Percentiles rank a stretch among this genome's conserved stretches.
Evolutionary conservation across 2,329 filamentous ascomycete genomes (phyloP).

Genomic region (Fusarium sp.): DNA sequence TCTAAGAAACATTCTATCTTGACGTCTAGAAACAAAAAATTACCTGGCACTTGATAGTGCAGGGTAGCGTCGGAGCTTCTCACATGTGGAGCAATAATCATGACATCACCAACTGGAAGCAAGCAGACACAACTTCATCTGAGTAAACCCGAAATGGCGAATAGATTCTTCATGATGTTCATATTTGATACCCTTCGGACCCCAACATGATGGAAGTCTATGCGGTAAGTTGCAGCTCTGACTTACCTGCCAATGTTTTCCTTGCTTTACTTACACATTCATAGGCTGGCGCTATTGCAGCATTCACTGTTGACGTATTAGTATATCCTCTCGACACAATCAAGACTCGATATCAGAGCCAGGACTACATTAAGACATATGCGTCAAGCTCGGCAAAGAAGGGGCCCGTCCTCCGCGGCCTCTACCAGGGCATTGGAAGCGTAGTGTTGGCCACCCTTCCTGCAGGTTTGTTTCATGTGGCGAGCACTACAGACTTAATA

Average conservation of each 20-base stretch:
- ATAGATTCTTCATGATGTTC: conserved; percentile 2
- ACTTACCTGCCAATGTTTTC: rapidly evolving
- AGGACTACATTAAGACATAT: conserved; percentile 80
- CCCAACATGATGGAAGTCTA: conserved; percentile 52
- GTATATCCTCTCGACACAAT: conserved; percentile 92
- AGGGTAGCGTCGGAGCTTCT: conserved; percentile 27
- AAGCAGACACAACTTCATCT: conserved; percentile 5
- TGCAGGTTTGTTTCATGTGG: conserved; percentile 69
- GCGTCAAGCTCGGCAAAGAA: conserved; percentile 68
- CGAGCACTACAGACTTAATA: background rate
- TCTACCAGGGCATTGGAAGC: conserved; percentile 91
- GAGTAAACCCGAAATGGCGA: background rate
- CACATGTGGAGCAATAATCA: conserved; percentile 21
- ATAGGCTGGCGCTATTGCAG: conserved; percentile 87
- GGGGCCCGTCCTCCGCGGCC: conserved; percentile 74
- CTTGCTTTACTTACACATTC: conserved; percentile 25
- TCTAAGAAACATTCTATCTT: no score
- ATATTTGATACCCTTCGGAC: background rate
- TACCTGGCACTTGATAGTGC: conserved; percentile 19
- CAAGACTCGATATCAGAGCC: conserved; percentile 88
- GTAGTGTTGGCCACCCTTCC: conserved; percentile 90
- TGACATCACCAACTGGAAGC: conserved; percentile 39
- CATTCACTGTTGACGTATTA: conserved; percentile 87
- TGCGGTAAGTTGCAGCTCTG: conserved; percentile 41
- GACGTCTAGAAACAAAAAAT: no score